A percentile compares a stretch with the other conserved stretches of the same genome.
phyloP scores from a whole-genome alignment of 2,329 filamentous ascomycete species.

The Trichoderma pleuroti region DNA sequence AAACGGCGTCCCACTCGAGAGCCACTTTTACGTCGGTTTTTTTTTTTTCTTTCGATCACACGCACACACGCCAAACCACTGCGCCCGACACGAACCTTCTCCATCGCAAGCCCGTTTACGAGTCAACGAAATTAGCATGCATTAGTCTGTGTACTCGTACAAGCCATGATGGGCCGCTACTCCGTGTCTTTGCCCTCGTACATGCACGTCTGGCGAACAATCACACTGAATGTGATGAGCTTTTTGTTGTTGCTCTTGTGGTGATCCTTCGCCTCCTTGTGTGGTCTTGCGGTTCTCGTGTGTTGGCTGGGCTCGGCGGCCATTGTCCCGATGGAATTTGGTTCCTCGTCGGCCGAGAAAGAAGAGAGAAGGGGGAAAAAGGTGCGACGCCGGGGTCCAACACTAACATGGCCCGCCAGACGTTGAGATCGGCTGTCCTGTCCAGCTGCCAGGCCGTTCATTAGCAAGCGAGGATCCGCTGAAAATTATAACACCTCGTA shows the following conservation, averaged over 20 bases:
- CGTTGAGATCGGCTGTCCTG: conserved; percentile 1
- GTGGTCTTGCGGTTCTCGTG: not conserved
- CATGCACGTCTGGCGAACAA: conserved; percentile 1
- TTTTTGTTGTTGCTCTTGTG: not conserved
- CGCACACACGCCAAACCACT: conserved; percentile 6
- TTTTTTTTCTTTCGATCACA: conserved; percentile 15
- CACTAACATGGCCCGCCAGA: conserved; percentile 1
- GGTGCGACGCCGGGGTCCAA: not conserved
- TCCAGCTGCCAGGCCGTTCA: not conserved
- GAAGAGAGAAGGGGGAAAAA: not conserved
- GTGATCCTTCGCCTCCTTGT: not conserved
- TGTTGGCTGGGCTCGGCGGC: not conserved
- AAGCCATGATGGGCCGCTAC: not conserved
- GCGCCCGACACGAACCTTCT: conserved; percentile 9
- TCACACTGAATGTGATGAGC: not conserved
- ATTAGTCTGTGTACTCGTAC: conserved; percentile 3
- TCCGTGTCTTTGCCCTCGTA: not conserved
- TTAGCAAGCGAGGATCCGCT: conserved; percentile 7
- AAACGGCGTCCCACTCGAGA: conserved; percentile 15
- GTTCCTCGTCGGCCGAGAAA: not conserved
- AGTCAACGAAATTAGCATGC: conserved; percentile 18
- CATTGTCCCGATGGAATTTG: not conserved
- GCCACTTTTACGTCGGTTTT: conserved; percentile 12
- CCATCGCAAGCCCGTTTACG: conserved; percentile 13
- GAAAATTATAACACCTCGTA: not conserved